These are phyloP conservation scores for Bretschneidera sinensis DNA, from an alignment of 345 rosid species.

Conservation along the genomic window DNA sequence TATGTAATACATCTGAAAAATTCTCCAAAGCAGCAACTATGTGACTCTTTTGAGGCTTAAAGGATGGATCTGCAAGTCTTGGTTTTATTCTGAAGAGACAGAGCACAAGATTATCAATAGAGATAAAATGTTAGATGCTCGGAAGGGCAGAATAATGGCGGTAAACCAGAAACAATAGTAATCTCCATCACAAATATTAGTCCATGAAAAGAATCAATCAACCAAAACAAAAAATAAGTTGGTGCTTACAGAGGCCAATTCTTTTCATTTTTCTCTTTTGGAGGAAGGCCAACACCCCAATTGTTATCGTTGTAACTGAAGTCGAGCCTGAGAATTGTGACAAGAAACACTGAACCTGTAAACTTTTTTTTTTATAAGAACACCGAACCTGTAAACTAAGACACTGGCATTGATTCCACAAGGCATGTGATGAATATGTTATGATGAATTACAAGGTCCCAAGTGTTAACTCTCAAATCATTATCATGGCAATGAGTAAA, in stretches of 20 bases:
- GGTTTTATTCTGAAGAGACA: slow-evolving; percentile 59
- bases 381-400: not conserved
- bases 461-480: not conserved
- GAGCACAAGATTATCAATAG: slow-evolving; percentile 6
- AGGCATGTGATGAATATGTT: too few relatives aligned
- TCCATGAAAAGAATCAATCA: too few relatives aligned
- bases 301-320: slow-evolving; percentile 73
- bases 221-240: not conserved
- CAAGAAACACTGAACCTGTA: slow-evolving; percentile 2
- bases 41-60: slow-evolving; percentile 72
- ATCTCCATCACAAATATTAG: not conserved
- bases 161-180: not conserved
- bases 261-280: slow-evolving; percentile 72
- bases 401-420: not conserved
- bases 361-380: too few relatives aligned
- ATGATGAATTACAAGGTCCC: not conserved
- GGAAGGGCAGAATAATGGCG: not conserved
- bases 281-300: slow-evolving; percentile 98
- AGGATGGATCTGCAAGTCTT: slow-evolving; percentile 79
- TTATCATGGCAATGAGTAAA: not conserved
- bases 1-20: slow-evolving; percentile 56
- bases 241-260: slow-evolving; percentile 75
- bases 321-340: slow-evolving; percentile 57
- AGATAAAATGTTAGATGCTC: not conserved
- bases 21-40: slow-evolving; percentile 68